Evolutionary conservation across 768 basidiomycete genomes (phyloP).

Genomic region (Cytidiella melzeri): DNA sequence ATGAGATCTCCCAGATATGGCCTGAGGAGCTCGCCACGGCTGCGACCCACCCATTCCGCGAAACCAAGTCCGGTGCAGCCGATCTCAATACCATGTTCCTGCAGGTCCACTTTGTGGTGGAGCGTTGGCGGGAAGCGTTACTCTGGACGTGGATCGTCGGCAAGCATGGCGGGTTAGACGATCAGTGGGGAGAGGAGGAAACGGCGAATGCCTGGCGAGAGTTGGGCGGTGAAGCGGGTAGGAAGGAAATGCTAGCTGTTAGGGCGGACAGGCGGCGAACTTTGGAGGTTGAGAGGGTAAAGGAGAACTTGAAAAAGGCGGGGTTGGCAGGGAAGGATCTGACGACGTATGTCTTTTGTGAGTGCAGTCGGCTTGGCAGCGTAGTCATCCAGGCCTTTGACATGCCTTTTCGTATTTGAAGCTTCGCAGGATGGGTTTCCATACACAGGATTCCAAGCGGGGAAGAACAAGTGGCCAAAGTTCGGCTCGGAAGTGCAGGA

Average conservation of each 20-base stretch:
- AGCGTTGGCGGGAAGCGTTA: slow-evolving; percentile 32
- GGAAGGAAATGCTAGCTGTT: slow-evolving; percentile 6
- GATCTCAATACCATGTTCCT: slow-evolving; percentile 30
- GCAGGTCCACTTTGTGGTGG: slow-evolving; percentile 27
- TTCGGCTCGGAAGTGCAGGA: slow-evolving; percentile 5
- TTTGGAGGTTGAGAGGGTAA: slow-evolving; percentile 16
- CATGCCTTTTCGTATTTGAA: slow-evolving; percentile 4
- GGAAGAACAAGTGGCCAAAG: slow-evolving; percentile 11
- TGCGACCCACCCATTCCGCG: slow-evolving; percentile 29
- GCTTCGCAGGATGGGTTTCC: slow-evolving; percentile 31
- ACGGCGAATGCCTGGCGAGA: slow-evolving; percentile 25
- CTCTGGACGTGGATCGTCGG: slow-evolving; percentile 34
- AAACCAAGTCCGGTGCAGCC: slow-evolving; percentile 21
- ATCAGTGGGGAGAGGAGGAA: slow-evolving; percentile 15
- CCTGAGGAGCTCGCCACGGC: slow-evolving; percentile 24
- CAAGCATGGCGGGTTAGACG: slow-evolving; percentile 21
- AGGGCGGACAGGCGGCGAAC: slow-evolving; percentile 12
- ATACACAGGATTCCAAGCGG: slow-evolving; percentile 15
- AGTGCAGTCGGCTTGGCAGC: slow-evolving; percentile 3
- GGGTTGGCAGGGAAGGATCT: slow-evolving; percentile 10
- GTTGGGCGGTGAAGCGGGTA: slow-evolving; percentile 21
- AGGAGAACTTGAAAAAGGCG: slow-evolving; percentile 8
- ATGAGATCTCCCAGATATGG: slow-evolving; percentile 29
- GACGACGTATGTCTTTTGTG: slow-evolving; percentile 21
- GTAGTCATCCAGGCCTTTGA: neutral